Evolutionary conservation across 139 green algal species (phyloP), one percentile per base, ranked within the genome.

Genomic region (Chlorella sp.): DNA sequence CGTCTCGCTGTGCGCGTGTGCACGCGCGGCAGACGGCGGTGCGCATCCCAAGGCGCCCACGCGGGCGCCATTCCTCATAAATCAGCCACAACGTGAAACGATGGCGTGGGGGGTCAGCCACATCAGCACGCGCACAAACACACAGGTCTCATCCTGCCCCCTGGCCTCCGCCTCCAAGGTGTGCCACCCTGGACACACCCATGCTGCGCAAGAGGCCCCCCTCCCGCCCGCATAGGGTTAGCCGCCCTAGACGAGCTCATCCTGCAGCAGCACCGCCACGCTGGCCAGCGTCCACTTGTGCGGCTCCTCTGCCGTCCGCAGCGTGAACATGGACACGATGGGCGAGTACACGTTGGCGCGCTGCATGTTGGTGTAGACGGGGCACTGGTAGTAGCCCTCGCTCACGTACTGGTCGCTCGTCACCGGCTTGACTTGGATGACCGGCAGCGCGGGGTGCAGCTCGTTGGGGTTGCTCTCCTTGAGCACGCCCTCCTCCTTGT

Each of bases 291-390:
- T 83, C 92, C 92, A 95, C 78, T 95, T 94, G 75, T 86, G 67
- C 23, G 85, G 35, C 0, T 78, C 67, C 23, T 94, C 89, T 32
- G 82, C 74, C 1, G 86, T 93, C 70, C 81, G 86, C 73, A 97
- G 78, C 23, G 91, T 95, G 79, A 97, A 95, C 23, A 70, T 88
- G 60, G 67, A 81, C 36, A 95, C 87, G 32, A 85, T 82, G 3
- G 91, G 87, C 23, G 77, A 90, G 82, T 97, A 97, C 24, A 95
- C 90, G 72, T 96, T 95, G 51, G 88, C 90, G 51, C 88, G 82
- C 85, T 93, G 88, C 88, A 93, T 92, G 82, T 97, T 97, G 62
- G 82, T 91, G 82, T 95, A 97, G n/a, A 95, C 89, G 1, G 91
- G 91, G 81, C 86, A 93, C 30, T 80, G 36, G 77, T 95, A 95